Evolutionary conservation across 129 eudicot genomes (phyloP).

Genomic region (Erigeron canadensis): DNA sequence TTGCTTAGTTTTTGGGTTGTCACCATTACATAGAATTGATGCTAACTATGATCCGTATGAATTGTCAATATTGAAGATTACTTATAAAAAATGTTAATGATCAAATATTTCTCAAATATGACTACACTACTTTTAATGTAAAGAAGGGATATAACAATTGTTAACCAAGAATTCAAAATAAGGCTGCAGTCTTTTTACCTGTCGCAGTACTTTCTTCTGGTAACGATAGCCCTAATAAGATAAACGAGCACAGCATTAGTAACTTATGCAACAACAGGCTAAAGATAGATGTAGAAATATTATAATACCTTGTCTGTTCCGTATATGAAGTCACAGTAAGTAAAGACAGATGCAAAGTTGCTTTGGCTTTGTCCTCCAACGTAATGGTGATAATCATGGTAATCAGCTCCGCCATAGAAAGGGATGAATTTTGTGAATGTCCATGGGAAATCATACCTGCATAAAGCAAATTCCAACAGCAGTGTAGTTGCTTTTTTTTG

Average conservation of each 20-base stretch:
- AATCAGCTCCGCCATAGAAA: constrained; percentile 91
- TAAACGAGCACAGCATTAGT: constrained; percentile 19
- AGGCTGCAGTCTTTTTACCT: constrained; percentile 45
- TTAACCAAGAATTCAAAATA: not conserved
- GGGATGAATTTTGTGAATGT: constrained; percentile 76
- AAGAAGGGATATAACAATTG: not conserved
- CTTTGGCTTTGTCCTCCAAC: constrained; percentile 97
- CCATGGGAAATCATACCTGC: constrained; percentile 91
- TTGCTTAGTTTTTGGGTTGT: not conserved
- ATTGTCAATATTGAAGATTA: not conserved
- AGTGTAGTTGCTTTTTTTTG: not conserved
- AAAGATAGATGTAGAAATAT: not conserved
- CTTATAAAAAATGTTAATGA: not conserved
- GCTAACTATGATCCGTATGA: not conserved
- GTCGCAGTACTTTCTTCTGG: constrained; percentile 75
- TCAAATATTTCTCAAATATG: not conserved
- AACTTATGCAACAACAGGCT: not conserved
- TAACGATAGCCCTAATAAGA: constrained; percentile 73
- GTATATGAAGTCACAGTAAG: constrained; percentile 88
- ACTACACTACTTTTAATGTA: not conserved
- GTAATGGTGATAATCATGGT: constrained; percentile 97
- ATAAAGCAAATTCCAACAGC: constrained; percentile 19
- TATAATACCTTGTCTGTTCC: constrained; percentile 91
- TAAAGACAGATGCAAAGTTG: constrained; percentile 89
- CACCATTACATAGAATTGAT: not conserved